phyloP scores from a whole-genome alignment of 306 rosid species.

The Cucurbita maxima region DNA sequence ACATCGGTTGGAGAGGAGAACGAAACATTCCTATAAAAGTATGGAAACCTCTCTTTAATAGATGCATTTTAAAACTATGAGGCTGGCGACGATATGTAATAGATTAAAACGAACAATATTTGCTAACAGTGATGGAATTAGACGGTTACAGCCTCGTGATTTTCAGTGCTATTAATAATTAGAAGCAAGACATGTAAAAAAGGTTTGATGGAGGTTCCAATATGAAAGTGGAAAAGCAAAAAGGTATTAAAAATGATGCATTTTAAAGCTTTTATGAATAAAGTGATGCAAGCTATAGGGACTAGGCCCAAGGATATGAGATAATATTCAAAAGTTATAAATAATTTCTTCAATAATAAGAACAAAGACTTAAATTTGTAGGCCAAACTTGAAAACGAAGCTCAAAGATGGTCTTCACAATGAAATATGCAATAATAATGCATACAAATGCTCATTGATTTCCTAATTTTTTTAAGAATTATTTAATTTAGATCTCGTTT shows the following conservation, averaged over 20 bases:
- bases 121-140: no score
- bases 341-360: neutral
- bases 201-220: neutral
- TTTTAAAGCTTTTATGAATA: neutral
- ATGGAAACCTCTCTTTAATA: no score
- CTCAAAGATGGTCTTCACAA: neutral
- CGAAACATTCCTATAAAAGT: no score
- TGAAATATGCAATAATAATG: neutral
- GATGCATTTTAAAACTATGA: no score
- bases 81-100: accelerated
- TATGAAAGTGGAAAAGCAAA: neutral
- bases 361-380: neutral
- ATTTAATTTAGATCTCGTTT: no score
- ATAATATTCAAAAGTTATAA: neutral
- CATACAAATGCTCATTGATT: no score
- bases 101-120: neutral
- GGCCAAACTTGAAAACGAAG: neutral
- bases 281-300: neutral
- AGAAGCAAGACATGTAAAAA: neutral
- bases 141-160: neutral
- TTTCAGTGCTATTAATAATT: neutral
- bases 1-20: no score
- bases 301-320: neutral
- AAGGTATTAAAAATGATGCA: neutral
- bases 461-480: no score